Evolutionary conservation across 768 basidiomycete genomes (phyloP).

Genomic region (Lentinula edodes): DNA sequence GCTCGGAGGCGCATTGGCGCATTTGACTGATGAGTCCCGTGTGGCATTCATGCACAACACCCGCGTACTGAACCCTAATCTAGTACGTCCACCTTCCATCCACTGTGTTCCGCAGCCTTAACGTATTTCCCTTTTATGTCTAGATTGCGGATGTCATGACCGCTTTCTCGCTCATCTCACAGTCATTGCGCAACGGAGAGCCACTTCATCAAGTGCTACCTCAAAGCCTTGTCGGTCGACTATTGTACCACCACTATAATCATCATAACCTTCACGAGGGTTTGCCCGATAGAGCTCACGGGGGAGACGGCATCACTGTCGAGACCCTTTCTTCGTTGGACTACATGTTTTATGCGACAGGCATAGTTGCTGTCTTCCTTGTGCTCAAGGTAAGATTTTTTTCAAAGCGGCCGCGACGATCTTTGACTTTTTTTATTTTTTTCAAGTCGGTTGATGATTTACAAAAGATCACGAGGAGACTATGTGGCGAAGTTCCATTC

Average conservation of each 20-base stretch:
- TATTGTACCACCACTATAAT: slow-evolving; percentile 35
- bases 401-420: not conserved
- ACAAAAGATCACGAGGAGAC: slow-evolving; percentile 25
- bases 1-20: slow-evolving; percentile 35
- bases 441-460: slow-evolving; percentile 30
- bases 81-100: slow-evolving; percentile 28
- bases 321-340: slow-evolving; percentile 17
- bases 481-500: slow-evolving; percentile 37
- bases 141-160: slow-evolving; percentile 37
- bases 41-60: slow-evolving; percentile 34
- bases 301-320: slow-evolving; percentile 1
- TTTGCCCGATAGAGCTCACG: not conserved
- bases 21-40: slow-evolving; percentile 38
- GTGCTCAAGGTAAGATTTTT: slow-evolving; percentile 22
- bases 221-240: slow-evolving; percentile 34
- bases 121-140: slow-evolving; percentile 16
- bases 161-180: slow-evolving; percentile 35
- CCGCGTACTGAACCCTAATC: slow-evolving; percentile 49
- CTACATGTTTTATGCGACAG: slow-evolving; percentile 35
- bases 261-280: not conserved
- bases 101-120: not conserved
- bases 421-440: not conserved
- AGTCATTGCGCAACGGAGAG: slow-evolving; percentile 38
- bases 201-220: slow-evolving; percentile 39
- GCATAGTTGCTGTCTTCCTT: slow-evolving; percentile 32